phyloP scores from a whole-genome alignment of 148 eudicot species.

The Limonium bicolor region DNA sequence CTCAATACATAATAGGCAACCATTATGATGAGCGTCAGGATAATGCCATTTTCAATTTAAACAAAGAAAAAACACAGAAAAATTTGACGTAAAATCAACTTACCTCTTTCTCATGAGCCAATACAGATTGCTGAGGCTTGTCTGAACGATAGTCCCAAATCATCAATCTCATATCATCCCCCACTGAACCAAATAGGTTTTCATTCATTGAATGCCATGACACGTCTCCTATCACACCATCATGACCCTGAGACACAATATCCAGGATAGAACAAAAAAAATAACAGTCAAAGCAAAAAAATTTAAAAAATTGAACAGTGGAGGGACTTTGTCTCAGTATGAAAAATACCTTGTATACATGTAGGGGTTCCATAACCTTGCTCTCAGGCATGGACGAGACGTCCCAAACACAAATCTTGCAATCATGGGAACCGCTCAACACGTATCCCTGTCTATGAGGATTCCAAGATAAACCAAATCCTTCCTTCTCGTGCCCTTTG shows the following conservation, averaged over 20 bases:
- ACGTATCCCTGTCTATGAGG: constrained; percentile 66
- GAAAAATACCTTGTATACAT: constrained; percentile 42
- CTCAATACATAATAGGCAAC: too few species aligned
- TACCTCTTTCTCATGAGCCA: constrained; percentile 93
- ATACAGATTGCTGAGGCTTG: constrained; percentile 58
- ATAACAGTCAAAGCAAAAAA: not conserved
- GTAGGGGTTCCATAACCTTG: constrained; percentile 49
- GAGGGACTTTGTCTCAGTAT: not conserved
- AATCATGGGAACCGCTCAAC: constrained; percentile 86
- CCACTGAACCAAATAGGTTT: constrained; percentile 81
- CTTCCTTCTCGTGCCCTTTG: constrained; percentile 94
- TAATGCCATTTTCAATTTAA: too few species aligned
- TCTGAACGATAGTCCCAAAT: constrained; percentile 89
- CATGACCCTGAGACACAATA: constrained; percentile 51
- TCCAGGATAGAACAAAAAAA: not conserved
- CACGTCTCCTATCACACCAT: constrained; percentile 69
- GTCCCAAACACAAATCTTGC: constrained; percentile 89
- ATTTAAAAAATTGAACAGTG: not conserved
- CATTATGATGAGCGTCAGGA: too few species aligned
- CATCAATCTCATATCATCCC: constrained; percentile 68
- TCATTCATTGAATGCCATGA: constrained; percentile 79
- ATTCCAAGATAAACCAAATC: constrained; percentile 94
- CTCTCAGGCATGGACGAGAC: constrained; percentile 46
- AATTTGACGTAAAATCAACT: too few species aligned
- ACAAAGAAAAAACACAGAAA: too few species aligned